Evolutionary conservation across 495 filamentous ascomycete species (phyloP).

Genomic region (Aspergillus saccharolyticus): DNA sequence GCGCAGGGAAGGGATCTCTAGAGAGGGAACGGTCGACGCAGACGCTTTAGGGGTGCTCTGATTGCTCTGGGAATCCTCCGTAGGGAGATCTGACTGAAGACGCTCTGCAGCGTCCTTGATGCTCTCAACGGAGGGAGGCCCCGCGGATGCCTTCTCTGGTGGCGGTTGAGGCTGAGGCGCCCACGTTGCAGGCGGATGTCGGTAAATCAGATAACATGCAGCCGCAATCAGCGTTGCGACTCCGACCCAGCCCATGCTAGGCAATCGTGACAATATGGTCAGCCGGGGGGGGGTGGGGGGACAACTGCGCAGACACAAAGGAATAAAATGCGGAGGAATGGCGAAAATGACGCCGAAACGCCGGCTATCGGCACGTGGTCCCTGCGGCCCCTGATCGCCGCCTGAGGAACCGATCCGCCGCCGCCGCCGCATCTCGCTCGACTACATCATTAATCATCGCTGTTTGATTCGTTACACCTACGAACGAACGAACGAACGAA

Average conservation of each 20-base stretch:
- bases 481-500: no score
- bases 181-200: conserved; percentile 27
- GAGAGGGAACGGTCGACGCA: conserved; percentile 23
- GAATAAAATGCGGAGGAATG: not conserved
- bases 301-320: not conserved
- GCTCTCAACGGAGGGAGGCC: conserved; percentile 12
- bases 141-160: conserved; percentile 17
- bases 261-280: not conserved
- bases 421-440: not conserved
- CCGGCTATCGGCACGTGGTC: not conserved
- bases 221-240: conserved; percentile 30
- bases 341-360: not conserved
- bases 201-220: conserved; percentile 31
- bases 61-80: conserved; percentile 40
- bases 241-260: conserved; percentile 37
- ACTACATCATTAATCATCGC: not conserved
- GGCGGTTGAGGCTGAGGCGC: conserved; percentile 14
- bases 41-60: conserved; percentile 50
- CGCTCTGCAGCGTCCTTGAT: not conserved
- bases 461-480: no score
- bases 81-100: conserved; percentile 9
- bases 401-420: not conserved
- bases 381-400: not conserved
- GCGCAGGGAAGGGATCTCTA: conserved; percentile 32
- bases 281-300: not conserved